Base-by-base conservation (phyloP, 768 basidiomycete genomes). In the Pulveroboletus sp. region DNA sequence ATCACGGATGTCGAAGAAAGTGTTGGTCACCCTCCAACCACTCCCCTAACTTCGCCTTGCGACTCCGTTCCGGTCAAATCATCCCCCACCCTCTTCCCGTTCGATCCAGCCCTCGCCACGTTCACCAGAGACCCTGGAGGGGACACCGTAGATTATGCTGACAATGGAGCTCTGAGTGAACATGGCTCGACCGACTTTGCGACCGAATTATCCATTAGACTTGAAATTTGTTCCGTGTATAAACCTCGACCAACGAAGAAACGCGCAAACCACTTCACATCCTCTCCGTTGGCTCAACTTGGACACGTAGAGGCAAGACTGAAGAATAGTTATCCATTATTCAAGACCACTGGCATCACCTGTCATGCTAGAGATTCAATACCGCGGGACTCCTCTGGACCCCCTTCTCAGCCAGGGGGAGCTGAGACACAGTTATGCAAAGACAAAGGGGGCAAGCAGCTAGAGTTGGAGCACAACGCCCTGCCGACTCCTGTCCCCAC, bases 211-310 rank as follows among this genome's bases (percentile, higher is more conserved):
- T 21, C 21, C 21, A 21, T 21, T 46, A 80, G 81, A 61, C 76
- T 90, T 49, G 83, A 84, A 59, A 86, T 89, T 42, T 69, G 78
- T 3, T 75, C 81, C 3, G 87, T 89, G 9, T 87, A 80, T 71
- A 88, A 89, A 57, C 86, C 86, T 1, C 78, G 83, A 1, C 84
- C 85, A 2, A 68, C 77, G 56, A 81, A 78, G 73, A 77, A 69
- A 26, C 69, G 69, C 15, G 46, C 40, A 8, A 40, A 65, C 39
- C 57, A 74, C 69, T 44, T 68, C 60, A 40, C 72, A 62, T 53
- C 60, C 65, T 42, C 58, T 36, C 47, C 47, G 13, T 41, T 33
- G 42, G 56, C 17, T 32, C 42, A 51, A 26, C 32, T 36, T 14
- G 49, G 50, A 33, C 46, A 32, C 47, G 36, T 33, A 33, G 57